These are phyloP conservation scores for Clitopilus hobsonii DNA, from an alignment of 768 basidiomycete genomes.

Conservation along the genomic window DNA sequence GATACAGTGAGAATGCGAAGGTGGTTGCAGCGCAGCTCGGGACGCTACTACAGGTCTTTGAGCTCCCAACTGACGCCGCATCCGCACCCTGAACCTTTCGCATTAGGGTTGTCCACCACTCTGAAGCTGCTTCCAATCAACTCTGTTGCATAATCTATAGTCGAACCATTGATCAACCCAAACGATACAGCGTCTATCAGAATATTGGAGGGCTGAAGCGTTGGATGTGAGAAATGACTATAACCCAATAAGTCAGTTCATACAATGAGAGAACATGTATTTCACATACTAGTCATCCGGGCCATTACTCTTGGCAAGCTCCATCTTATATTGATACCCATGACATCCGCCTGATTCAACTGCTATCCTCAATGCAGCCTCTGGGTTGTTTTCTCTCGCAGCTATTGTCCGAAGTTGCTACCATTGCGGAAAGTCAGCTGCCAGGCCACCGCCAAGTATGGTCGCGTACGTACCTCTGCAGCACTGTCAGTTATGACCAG, in stretches of 20 bases:
- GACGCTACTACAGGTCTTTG: constrained; percentile 29
- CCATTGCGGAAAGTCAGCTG: not conserved
- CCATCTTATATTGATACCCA: constrained; percentile 95
- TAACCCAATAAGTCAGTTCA: not conserved
- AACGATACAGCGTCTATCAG: constrained; percentile 86
- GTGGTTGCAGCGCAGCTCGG: not conserved
- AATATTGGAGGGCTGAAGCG: constrained; percentile 67
- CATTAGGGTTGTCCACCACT: constrained; percentile 81
- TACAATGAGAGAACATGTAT: not conserved
- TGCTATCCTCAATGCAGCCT: constrained; percentile 71
- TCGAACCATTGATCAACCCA: constrained; percentile 79
- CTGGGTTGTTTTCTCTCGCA: constrained; percentile 52
- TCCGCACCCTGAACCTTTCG: constrained; percentile 86
- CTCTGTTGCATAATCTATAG: constrained; percentile 89
- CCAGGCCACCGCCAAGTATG: no score
- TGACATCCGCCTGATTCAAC: constrained; percentile 97
- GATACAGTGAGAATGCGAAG: not conserved
- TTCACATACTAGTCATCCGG: constrained; percentile 81
- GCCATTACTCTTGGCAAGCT: constrained; percentile 56
- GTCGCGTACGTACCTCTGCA: constrained; percentile 62
- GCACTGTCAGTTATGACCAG: constrained; percentile 68
- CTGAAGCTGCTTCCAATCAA: constrained; percentile 92
- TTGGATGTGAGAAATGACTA: constrained; percentile 72
- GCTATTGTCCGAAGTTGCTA: constrained; percentile 80
- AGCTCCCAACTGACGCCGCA: constrained; percentile 97